Conservation (phyloP, 2,329 filamentous ascomycete genomes). For the Xylariaceae sp. region DNA sequence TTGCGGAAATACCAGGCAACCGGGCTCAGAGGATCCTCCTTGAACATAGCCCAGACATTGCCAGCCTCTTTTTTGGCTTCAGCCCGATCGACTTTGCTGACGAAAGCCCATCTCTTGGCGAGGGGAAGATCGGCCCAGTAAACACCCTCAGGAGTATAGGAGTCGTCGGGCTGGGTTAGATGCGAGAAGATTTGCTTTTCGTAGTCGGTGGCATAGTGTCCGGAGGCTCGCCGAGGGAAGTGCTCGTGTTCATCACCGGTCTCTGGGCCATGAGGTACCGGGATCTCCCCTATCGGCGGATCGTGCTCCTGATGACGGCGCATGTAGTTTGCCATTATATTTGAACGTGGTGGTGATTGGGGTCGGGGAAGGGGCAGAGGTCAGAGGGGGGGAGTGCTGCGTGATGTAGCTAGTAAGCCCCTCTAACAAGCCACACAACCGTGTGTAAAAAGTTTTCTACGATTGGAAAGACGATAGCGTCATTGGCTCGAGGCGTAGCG, state of each 20-base stretch:
- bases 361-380: no score
- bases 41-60: conserved; percentile 72
- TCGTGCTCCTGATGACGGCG: conserved; percentile 38
- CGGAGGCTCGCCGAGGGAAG: conserved; percentile 34
- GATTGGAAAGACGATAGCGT: no score
- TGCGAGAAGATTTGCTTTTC: conserved; percentile 66
- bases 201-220: conserved; percentile 39
- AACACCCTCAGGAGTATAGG: conserved; percentile 72
- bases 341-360: no score
- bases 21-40: conserved; percentile 79
- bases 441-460: no score
- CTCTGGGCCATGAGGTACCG: conserved; percentile 49
- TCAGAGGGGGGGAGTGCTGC: background rate
- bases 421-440: no score
- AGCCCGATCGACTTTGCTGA: conserved; percentile 64
- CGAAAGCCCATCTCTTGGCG: conserved; percentile 67
- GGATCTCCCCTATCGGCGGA: conserved; percentile 46
- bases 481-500: no score
- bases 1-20: conserved; percentile 85
- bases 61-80: conserved; percentile 66
- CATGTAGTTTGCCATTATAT: conserved; percentile 31
- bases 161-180: conserved; percentile 83
- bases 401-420: no score
- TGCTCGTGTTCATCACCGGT: conserved; percentile 47
- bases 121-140: conserved; percentile 92